Evolutionary conservation across 2,329 filamentous ascomycete genomes (phyloP), one percentile per base, ranked within the genome.

Genomic region (Sporothrix euskadiensis): DNA sequence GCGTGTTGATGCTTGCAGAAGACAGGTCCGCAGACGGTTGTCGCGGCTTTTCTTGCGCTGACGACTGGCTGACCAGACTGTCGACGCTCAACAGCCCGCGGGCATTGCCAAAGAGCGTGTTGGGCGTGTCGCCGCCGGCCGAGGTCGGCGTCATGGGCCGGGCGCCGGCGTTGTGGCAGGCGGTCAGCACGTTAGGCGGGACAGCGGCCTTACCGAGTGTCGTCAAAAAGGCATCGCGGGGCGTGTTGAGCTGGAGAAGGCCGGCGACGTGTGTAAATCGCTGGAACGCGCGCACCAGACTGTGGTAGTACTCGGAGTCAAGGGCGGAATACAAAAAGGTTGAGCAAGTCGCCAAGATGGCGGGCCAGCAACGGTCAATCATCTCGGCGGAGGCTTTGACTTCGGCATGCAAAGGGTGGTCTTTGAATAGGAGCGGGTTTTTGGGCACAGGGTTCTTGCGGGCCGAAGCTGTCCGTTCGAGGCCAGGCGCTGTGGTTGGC

Each of bases 231-330:
- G 96, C 96, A 84, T 99, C 96, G 76, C 96, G 88, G 0, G 96
- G 94, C 0, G 95, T 98, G 14, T 88, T 85, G 10, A 98, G 87
- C 75, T 94, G 90, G 9, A 99, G 83, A 65, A 99, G 85, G 5
- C 96, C 97, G 54, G 96, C 94, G 2, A 98, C 95, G 80, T 99
- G 97, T 0, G 96, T 92, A 78, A 99, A 93, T 76, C 97, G 94
- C 78, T 99, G 96, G 77, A 98, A 97, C 0, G 95, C 93, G 76
- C 96, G 89, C 32, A 99, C 95, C 1, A 99, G 85, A 10, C 91
- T 90, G 77, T 98, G 94, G 78, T 98, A 99, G 78, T 96, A 98
- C 71, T 98, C 94, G 0, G 93, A 92, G 80, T 99, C 96, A 4
- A 99, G 84, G 0, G 95, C 90, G 41, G 96, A 93, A 79, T 97